Percentiles rank a stretch among this genome's conserved stretches.
phyloP scores from a whole-genome alignment of 2,329 filamentous ascomycete species.

The Penicillium janthinellum region DNA sequence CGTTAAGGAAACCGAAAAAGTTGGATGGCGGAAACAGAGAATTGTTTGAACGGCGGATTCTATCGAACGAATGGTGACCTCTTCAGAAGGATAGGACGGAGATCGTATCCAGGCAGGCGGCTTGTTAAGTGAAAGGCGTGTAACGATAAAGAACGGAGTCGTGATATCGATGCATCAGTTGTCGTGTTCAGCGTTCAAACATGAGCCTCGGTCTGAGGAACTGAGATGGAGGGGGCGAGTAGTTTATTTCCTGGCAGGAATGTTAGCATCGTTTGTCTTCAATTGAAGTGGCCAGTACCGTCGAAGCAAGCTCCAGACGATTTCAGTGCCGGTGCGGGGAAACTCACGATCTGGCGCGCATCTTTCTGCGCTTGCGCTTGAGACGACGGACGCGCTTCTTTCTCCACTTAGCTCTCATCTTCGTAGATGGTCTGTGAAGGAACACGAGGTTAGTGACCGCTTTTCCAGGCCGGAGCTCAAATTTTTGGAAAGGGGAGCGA shows the following conservation, averaged over 20 bases:
- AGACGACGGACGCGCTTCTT: constrained; percentile 99
- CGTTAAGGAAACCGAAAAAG: constrained; percentile 34
- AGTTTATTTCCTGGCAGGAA: constrained; percentile 64
- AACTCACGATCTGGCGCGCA: constrained; percentile 91
- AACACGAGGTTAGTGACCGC: constrained; percentile 22
- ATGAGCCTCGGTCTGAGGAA: constrained; percentile 39
- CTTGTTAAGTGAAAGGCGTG: constrained; percentile 29
- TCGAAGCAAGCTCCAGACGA: neutral
- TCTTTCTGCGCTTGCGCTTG: constrained; percentile 99
- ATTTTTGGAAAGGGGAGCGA: constrained; percentile 17
- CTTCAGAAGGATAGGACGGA: constrained; percentile 20
- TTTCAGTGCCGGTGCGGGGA: neutral
- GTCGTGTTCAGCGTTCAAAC: constrained; percentile 45
- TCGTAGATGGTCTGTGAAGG: constrained; percentile 41
- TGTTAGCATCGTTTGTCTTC: constrained; percentile 35
- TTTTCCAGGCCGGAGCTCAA: neutral
- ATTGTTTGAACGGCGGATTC: constrained; percentile 35
- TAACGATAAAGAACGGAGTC: constrained; percentile 34
- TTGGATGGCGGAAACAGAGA: constrained; percentile 25
- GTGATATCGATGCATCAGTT: constrained; percentile 37
- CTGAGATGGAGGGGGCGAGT: constrained; percentile 60
- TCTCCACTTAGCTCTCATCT: constrained; percentile 97
- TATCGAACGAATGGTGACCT: constrained; percentile 22
- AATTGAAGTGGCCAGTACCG: neutral
- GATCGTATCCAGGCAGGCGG: constrained; percentile 22